Base-by-base conservation (phyloP, 2,329 filamentous ascomycete species). In the Rutstroemia sp. region DNA sequence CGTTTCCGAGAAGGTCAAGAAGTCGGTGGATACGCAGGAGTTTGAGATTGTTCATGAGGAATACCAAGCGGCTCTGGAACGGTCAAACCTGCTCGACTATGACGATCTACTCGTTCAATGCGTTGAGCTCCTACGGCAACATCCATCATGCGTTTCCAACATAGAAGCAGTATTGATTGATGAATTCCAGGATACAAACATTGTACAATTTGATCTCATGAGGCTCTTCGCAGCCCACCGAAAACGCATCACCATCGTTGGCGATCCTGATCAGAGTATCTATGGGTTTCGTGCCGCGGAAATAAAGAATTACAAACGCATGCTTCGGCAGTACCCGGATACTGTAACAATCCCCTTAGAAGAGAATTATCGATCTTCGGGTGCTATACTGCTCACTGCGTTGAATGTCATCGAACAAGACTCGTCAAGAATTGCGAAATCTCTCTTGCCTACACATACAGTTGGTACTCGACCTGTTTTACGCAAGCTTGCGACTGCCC, bases 141-240 rank as follows among this genome's bases (percentile, higher is more conserved):
- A 88, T 62, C 89, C 92, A 0, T 76, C 81, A 14, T 96, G 92
- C 65, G 92, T 96, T 3, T 86, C 86, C 14, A 96, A 96, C 64
- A 84, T 99, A 17, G 85, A 96, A 70, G 83, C 89, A 0, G 91
- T 97, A 6, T 78, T 99, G 47, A 95, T 99, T 60, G 92, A 99
- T 69, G 92, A 99, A 68, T 99, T 96, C 61, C 92, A 99, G 72
- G 92, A 99, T 72, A 97, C 92, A 7, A 99, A 97, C 68, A 82
- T 89, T 19, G 86, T 96, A 4, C 92, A 99, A 70, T 97, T 95
- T 66, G 90, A 96, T 64, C 75, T 99, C 44, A 96, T 96, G 91
- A 86, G 82, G 60, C 78, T 96, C 0, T 86, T 99, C 65, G 89
- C 92, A 1, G 83, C 89, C 58, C 74, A 77, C 21, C 78, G 80